Conservation (phyloP, 1,139 yeast genomes). For the Blastobotrys raffinosifermentans region DNA sequence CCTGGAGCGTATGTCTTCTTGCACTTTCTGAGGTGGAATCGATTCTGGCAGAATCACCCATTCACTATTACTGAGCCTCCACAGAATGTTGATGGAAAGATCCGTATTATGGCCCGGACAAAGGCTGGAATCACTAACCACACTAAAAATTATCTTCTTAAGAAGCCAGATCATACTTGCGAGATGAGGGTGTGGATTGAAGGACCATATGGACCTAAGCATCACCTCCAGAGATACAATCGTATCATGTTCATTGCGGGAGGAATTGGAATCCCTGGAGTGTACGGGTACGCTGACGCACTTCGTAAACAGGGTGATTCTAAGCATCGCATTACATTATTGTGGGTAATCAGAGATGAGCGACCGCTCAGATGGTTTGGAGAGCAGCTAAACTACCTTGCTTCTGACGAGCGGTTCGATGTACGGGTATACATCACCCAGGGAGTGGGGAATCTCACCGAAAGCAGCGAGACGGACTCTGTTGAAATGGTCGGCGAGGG, state of each 20-base stretch:
- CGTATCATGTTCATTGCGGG: slow-evolving; percentile 49
- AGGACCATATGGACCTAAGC: slow-evolving; percentile 51
- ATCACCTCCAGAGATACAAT: slow-evolving; percentile 47
- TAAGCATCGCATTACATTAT: neutral
- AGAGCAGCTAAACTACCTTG: neutral
- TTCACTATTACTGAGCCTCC: slow-evolving; percentile 44
- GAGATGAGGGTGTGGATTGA: slow-evolving; percentile 35
- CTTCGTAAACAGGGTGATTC: slow-evolving; percentile 2
- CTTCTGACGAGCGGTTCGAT: neutral
- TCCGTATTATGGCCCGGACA: slow-evolving; percentile 29
- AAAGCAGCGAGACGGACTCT: neutral
- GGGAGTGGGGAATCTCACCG: neutral
- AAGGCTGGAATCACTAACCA: slow-evolving; percentile 19
- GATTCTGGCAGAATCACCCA: slow-evolving; percentile 60
- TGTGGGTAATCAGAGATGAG: neutral
- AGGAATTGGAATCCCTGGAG: slow-evolving; percentile 63
- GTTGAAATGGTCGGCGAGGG: neutral
- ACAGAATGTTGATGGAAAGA: slow-evolving; percentile 12
- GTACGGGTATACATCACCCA: neutral
- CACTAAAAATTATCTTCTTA: slow-evolving; percentile 17
- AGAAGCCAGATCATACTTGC: slow-evolving; percentile 13
- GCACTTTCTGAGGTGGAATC: slow-evolving; percentile 39
- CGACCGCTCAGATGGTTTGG: neutral
- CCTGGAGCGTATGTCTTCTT: slow-evolving; percentile 60
- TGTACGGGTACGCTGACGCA: neutral